Conservation (phyloP, 2,329 filamentous ascomycete species). For the Zopfia rhizophila region DNA sequence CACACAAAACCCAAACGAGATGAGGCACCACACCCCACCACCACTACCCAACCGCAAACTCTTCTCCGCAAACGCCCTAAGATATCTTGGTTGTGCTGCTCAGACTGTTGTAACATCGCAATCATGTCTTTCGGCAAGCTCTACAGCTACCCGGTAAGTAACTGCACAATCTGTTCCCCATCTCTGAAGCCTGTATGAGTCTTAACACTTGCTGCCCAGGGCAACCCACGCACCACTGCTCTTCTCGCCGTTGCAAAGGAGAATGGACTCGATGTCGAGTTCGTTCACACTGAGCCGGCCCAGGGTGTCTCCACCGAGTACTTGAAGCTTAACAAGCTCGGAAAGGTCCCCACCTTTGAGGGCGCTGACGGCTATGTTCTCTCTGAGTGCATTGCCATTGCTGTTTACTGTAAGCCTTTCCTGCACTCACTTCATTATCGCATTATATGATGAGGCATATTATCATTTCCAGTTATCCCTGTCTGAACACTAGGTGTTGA, state of each 20-base stretch:
- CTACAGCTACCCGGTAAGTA: constrained; percentile 81
- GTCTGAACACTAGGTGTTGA: constrained; percentile 97
- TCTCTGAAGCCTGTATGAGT: constrained; percentile 34
- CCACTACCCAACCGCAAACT: constrained; percentile 27
- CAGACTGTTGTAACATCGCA: constrained; percentile 44
- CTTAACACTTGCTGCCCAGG: constrained; percentile 62
- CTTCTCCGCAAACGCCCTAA: constrained; percentile 31
- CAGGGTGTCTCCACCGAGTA: constrained; percentile 79
- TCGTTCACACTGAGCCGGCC: constrained; percentile 75
- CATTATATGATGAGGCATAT: constrained; percentile 76
- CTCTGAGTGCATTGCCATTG: constrained; percentile 91
- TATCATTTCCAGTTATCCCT: constrained; percentile 74
- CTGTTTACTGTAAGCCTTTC: constrained; percentile 88
- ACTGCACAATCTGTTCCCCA: constrained; percentile 13
- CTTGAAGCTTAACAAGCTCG: constrained; percentile 84
- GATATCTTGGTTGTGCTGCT: constrained; percentile 41
- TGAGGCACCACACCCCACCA: constrained; percentile 29
- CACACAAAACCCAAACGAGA: constrained; percentile 34
- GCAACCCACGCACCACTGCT: constrained; percentile 88
- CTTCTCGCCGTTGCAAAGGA: constrained; percentile 96
- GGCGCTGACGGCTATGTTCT: constrained; percentile 91
- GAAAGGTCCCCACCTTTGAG: constrained; percentile 92
- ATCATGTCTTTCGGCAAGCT: constrained; percentile 98
- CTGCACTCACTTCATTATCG: constrained; percentile 23
- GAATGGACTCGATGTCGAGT: constrained; percentile 92